A percentile compares a stretch with the other conserved stretches of the same genome.
Conservation (phyloP, 2,329 filamentous ascomycete species). For the Cordyceps cicadae region DNA sequence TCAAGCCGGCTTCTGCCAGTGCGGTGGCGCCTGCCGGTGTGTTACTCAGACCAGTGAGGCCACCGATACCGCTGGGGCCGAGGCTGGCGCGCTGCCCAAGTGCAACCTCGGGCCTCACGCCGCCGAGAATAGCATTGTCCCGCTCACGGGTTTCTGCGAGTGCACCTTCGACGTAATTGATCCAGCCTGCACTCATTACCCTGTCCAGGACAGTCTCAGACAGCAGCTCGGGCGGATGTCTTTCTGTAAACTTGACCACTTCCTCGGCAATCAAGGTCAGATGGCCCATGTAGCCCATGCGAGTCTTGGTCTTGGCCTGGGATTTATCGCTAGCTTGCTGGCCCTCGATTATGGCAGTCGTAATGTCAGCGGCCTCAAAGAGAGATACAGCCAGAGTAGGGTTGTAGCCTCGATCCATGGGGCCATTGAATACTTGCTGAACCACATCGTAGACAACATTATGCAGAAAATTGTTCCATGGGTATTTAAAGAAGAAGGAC, state of each 20-base stretch:
- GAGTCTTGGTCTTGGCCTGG: conserved; percentile 74
- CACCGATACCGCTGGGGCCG: conserved; percentile 36
- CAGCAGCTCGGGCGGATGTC: conserved; percentile 80
- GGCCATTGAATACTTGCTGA: conserved; percentile 97
- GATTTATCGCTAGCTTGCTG: conserved; percentile 81
- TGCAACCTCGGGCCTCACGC: conserved; percentile 84
- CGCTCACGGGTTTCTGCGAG: conserved; percentile 88
- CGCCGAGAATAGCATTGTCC: conserved; percentile 96
- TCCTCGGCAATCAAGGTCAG: conserved; percentile 95
- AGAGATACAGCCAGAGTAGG: conserved; percentile 81
- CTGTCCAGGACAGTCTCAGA: conserved; percentile 78
- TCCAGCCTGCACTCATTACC: conserved; percentile 85
- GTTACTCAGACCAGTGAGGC: conserved; percentile 37
- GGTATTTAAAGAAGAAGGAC: conserved; percentile 97
- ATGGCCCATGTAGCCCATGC: conserved; percentile 97
- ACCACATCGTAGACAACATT: conserved; percentile 99
- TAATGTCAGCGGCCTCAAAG: conserved; percentile 84
- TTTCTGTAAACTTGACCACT: conserved; percentile 95
- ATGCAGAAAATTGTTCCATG: conserved; percentile 99
- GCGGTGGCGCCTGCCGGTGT: conserved; percentile 50
- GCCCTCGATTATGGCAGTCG: conserved; percentile 83
- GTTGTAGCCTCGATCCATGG: conserved; percentile 94
- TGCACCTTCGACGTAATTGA: conserved; percentile 87
- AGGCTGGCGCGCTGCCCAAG: conserved; percentile 67
- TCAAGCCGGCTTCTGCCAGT: conserved; percentile 73